Conservation (phyloP, 1,284 basidiomycete genomes). For the Lentinus polychrous region DNA sequence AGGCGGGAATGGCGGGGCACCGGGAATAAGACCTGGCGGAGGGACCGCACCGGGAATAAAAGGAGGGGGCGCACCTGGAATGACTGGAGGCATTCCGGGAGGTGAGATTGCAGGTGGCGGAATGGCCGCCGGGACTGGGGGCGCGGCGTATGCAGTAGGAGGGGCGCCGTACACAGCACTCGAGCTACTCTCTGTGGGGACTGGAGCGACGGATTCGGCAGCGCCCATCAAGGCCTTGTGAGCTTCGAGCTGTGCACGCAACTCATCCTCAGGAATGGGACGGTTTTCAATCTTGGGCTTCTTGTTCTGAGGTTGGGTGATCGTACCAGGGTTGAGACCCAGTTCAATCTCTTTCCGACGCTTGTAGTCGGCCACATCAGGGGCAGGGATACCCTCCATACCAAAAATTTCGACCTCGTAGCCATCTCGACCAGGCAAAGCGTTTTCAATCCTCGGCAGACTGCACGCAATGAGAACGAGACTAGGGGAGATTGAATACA, state of each 20-base stretch:
- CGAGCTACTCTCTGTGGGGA: conserved; percentile 30
- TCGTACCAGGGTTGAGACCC: conserved; percentile 76
- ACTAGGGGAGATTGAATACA: conserved; percentile 22
- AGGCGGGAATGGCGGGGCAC: conserved; percentile 30
- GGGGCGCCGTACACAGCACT: conserved; percentile 64
- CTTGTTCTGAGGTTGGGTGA: conserved; percentile 73
- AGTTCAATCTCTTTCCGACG: conserved; percentile 89
- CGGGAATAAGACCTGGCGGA: conserved; percentile 32
- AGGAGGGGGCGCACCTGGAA: conserved; percentile 34
- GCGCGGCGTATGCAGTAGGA: conserved; percentile 56
- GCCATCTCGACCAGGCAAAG: conserved; percentile 91
- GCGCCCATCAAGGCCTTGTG: conserved; percentile 92
- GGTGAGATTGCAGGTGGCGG: conserved; percentile 31
- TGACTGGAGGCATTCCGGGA: conserved; percentile 14
- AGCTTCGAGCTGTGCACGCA: conserved; percentile 79
- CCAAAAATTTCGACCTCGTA: conserved; percentile 99
- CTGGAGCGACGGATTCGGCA: conserved; percentile 27
- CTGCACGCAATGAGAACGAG: conserved; percentile 27
- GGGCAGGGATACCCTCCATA: conserved; percentile 96
- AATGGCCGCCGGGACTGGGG: conserved; percentile 36
- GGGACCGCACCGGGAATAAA: conserved; percentile 33
- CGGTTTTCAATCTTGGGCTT: conserved; percentile 82
- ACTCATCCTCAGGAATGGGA: conserved; percentile 75
- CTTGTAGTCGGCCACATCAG: conserved; percentile 93
- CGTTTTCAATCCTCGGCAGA: conserved; percentile 87